phyloP scores from a whole-genome alignment of 1,284 basidiomycete species.

The Mrakiaceae sp. region DNA sequence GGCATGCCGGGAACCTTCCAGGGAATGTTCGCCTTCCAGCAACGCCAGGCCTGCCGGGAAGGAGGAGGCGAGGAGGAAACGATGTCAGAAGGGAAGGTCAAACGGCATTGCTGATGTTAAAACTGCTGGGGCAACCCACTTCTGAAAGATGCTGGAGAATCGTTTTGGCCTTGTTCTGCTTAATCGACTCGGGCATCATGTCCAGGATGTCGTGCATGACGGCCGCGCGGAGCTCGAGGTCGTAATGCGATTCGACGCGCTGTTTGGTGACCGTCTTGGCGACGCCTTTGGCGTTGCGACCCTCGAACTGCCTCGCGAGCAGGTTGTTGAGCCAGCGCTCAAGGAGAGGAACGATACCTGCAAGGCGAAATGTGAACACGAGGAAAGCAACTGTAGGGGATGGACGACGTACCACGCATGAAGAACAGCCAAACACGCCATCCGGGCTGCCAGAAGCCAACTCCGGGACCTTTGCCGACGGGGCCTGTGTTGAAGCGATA shows the following conservation, averaged over 20 bases:
- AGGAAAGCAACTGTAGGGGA: neutral
- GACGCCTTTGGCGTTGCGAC: slow-evolving; percentile 88
- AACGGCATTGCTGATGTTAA: neutral
- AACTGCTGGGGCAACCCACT: slow-evolving; percentile 32
- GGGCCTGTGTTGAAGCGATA: slow-evolving; percentile 88
- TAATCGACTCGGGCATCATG: slow-evolving; percentile 85
- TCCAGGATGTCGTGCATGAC: slow-evolving; percentile 99
- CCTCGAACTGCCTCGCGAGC: slow-evolving; percentile 95
- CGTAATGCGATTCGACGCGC: slow-evolving; percentile 96
- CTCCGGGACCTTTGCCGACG: slow-evolving; percentile 97
- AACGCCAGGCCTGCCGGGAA: slow-evolving; percentile 67
- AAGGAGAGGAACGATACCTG: slow-evolving; percentile 76
- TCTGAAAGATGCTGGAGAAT: slow-evolving; percentile 95
- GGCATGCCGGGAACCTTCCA: slow-evolving; percentile 61
- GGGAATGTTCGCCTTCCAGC: slow-evolving; percentile 94
- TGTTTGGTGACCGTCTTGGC: slow-evolving; percentile 93
- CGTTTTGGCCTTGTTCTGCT: slow-evolving; percentile 98
- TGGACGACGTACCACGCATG: slow-evolving; percentile 58
- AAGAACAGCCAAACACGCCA: slow-evolving; percentile 99
- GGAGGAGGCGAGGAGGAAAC: neutral
- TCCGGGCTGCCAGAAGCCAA: slow-evolving; percentile 98
- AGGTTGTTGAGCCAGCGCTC: slow-evolving; percentile 97
- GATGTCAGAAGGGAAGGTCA: slow-evolving; percentile 2
- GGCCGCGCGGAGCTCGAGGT: slow-evolving; percentile 90
- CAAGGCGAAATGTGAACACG: neutral